phyloP scores from a whole-genome alignment of 2,329 filamentous ascomycete species.

The Penicillium sclerotigenum region DNA sequence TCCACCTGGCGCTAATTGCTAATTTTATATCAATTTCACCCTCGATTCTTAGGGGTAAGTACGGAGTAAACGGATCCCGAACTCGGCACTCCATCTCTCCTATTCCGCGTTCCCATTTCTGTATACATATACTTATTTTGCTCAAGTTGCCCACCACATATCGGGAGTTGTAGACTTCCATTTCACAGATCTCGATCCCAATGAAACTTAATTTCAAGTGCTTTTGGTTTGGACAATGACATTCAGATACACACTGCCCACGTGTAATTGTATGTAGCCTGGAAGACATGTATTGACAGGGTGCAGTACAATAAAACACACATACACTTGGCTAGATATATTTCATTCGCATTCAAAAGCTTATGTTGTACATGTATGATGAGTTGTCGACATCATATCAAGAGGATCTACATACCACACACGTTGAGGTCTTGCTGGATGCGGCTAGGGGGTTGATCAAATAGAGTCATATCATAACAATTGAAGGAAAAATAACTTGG shows the following conservation, averaged over 20 bases:
- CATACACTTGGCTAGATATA: not conserved
- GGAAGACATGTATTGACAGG: not conserved
- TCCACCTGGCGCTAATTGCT: not conserved
- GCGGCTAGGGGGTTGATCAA: conserved; percentile 16
- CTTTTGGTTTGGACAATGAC: not conserved
- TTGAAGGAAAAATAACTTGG: not conserved
- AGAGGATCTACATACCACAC: conserved; percentile 24
- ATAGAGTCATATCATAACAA: conserved; percentile 4
- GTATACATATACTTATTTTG: not conserved
- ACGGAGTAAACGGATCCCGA: not conserved
- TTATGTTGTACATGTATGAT: no score
- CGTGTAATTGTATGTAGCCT: not conserved
- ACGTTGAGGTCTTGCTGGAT: conserved; percentile 13
- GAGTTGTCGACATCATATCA: conserved; percentile 18
- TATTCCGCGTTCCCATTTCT: not conserved
- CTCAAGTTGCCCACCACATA: not conserved
- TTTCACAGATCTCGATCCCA: not conserved
- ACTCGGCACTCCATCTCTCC: not conserved
- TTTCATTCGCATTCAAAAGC: not conserved
- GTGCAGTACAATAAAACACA: not conserved
- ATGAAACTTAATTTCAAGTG: not conserved
- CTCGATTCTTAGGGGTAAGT: not conserved
- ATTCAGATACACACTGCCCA: not conserved
- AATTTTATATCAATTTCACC: not conserved
- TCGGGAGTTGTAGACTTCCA: not conserved